These are phyloP conservation scores for Laetiporus sulphureus DNA, from an alignment of 1,284 basidiomycete genomes.

Conservation along the genomic window DNA sequence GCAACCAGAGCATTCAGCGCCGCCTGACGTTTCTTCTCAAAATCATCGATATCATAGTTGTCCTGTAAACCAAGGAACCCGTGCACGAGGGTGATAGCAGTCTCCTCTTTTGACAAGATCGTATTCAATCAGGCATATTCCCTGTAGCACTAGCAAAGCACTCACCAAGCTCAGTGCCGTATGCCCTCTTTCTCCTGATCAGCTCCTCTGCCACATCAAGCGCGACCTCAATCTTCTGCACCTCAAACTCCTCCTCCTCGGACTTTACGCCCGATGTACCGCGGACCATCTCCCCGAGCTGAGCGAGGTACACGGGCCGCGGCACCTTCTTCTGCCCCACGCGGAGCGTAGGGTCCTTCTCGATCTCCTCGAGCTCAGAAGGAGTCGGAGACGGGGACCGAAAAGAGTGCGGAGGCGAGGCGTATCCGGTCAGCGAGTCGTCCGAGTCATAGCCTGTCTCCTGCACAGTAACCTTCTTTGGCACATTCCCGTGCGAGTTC, in stretches of 20 bases:
- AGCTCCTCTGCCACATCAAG: constrained; percentile 74
- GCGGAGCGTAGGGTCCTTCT: constrained; percentile 74
- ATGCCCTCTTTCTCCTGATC: constrained; percentile 74
- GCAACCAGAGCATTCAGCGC: constrained; percentile 76
- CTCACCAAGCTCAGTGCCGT: constrained; percentile 81
- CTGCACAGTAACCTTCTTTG: constrained; percentile 9
- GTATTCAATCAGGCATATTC: too few species aligned
- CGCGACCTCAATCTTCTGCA: constrained; percentile 72
- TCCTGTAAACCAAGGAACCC: constrained; percentile 74
- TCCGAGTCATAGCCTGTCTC: constrained; percentile 59
- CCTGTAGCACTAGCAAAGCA: too few species aligned
- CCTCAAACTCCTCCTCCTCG: constrained; percentile 61
- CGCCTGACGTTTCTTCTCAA: constrained; percentile 73
- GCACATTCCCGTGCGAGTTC: too few species aligned
- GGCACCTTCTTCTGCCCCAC: constrained; percentile 59
- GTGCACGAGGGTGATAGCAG: constrained; percentile 77
- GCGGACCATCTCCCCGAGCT: constrained; percentile 69
- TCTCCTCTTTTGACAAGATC: constrained; percentile 57
- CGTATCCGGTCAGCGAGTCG: constrained; percentile 79
- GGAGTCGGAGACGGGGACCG: constrained; percentile 76
- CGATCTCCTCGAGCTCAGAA: constrained; percentile 76
- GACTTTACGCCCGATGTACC: constrained; percentile 36
- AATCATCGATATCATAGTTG: constrained; percentile 76
- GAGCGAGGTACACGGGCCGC: constrained; percentile 78
- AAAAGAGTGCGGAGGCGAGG: constrained; percentile 52